Evolutionary conservation across 2,329 filamentous ascomycete species (phyloP).

Genomic region (Clonostachys sp.): DNA sequence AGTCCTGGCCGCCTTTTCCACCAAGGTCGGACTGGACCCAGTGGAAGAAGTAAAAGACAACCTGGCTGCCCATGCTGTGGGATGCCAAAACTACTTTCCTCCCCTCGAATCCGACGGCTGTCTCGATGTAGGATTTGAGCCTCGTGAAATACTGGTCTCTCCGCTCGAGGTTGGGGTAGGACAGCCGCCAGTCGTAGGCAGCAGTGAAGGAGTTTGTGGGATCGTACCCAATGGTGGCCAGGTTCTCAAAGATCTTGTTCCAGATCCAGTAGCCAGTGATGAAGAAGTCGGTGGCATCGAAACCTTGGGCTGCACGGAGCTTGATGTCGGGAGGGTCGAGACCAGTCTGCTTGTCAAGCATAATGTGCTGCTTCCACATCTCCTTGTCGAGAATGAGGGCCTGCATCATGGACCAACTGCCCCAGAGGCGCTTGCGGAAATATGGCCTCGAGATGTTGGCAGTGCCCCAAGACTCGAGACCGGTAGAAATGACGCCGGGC

Average conservation of each 20-base stretch:
- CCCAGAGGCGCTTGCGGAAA: slow-evolving; percentile 93
- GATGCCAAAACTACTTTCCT: slow-evolving; percentile 84
- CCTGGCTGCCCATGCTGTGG: slow-evolving; percentile 97
- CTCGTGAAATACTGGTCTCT: slow-evolving; percentile 93
- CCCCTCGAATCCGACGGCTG: slow-evolving; percentile 65
- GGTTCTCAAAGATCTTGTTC: slow-evolving; percentile 97
- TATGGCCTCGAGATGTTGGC: slow-evolving; percentile 80
- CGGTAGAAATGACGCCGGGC: slow-evolving; percentile 94
- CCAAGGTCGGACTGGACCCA: slow-evolving; percentile 76
- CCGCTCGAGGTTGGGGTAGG: slow-evolving; percentile 83
- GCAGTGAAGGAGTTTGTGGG: slow-evolving; percentile 70
- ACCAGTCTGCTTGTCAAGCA: slow-evolving; percentile 89
- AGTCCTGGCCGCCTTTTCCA: slow-evolving; percentile 76
- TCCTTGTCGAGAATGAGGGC: slow-evolving; percentile 91
- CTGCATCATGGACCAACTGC: slow-evolving; percentile 98
- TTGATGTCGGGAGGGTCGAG: slow-evolving; percentile 89
- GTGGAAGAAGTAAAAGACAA: slow-evolving; percentile 78
- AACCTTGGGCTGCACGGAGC: slow-evolving; percentile 87
- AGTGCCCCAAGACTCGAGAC: slow-evolving; percentile 94
- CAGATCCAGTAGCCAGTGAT: slow-evolving; percentile 94
- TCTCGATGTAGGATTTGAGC: slow-evolving; percentile 86
- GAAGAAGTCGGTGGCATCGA: slow-evolving; percentile 97
- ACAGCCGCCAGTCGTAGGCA: slow-evolving; percentile 86
- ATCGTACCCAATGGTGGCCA: slow-evolving; percentile 94
- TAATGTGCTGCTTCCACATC: slow-evolving; percentile 92